phyloP scores from a whole-genome alignment of 208 protist species.

The Crithidia sp. region DNA sequence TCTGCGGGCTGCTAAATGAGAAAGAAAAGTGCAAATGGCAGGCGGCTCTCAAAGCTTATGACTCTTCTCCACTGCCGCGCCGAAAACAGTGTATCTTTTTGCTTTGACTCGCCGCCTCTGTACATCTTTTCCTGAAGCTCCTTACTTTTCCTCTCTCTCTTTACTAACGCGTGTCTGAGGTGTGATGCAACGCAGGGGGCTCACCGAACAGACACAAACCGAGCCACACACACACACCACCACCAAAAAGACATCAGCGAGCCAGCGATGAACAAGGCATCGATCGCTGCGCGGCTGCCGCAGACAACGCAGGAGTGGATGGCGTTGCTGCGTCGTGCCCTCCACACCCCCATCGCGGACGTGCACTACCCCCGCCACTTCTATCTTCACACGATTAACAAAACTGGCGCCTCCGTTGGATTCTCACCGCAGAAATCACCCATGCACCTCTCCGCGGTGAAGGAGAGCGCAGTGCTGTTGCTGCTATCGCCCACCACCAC shows the following conservation, averaged over 20 bases:
- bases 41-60: too few species aligned
- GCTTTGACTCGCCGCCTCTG: too few species aligned
- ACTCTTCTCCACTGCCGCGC: too few species aligned
- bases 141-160: too few species aligned
- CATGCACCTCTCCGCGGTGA: slow-evolving; percentile 5
- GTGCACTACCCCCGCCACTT: slow-evolving; percentile 76
- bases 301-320: slow-evolving; percentile 60
- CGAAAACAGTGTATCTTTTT: too few species aligned
- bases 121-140: too few species aligned
- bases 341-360: slow-evolving; percentile 43
- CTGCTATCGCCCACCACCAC: slow-evolving; percentile 58
- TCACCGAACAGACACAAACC: too few species aligned
- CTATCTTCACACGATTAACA: slow-evolving; percentile 37
- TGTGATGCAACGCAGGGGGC: too few species aligned
- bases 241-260: background rate
- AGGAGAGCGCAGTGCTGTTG: slow-evolving; percentile 63
- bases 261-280: slow-evolving; percentile 4
- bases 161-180: too few species aligned
- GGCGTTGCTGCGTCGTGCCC: slow-evolving; percentile 42
- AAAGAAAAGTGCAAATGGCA: too few species aligned
- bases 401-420: slow-evolving; percentile 15
- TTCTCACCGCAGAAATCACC: slow-evolving; percentile 48
- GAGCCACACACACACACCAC: too few species aligned
- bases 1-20: background rate
- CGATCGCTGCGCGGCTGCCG: slow-evolving; percentile 46